Evolutionary conservation across 805 yeast species (phyloP).

Genomic region (Barnettozyma sucrosica): DNA sequence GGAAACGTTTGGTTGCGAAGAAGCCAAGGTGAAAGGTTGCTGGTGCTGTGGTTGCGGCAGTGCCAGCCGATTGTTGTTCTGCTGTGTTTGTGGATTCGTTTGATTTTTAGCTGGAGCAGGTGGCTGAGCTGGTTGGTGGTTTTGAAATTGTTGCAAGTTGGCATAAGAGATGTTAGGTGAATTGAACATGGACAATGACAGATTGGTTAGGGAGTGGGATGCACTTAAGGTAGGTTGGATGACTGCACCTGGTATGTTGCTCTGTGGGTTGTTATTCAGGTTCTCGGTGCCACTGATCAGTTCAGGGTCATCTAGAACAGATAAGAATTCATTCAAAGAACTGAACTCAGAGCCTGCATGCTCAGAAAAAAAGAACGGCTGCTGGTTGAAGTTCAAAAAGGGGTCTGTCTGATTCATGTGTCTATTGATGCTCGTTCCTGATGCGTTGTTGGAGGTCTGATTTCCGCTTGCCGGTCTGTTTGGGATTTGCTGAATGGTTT

Average conservation of each 20-base stretch:
- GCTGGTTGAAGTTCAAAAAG: slow-evolving; percentile 35
- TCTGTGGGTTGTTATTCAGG: background rate
- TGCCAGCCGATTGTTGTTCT: background rate
- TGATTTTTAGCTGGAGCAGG: slow-evolving; percentile 7
- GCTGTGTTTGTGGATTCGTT: slow-evolving; percentile 8
- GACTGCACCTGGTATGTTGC: background rate
- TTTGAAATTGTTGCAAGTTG: slow-evolving; percentile 12
- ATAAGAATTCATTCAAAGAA: slow-evolving; percentile 80
- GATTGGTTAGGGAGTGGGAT: slow-evolving; percentile 25
- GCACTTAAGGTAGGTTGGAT: slow-evolving; percentile 10
- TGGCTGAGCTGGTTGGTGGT: slow-evolving; percentile 11
- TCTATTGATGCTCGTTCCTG: slow-evolving; percentile 1
- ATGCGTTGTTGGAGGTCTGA: background rate
- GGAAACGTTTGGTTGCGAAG: slow-evolving; percentile 18
- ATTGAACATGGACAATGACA: slow-evolving; percentile 20
- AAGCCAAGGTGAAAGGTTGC: background rate
- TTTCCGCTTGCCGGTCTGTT: background rate
- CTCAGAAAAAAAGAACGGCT: slow-evolving; percentile 80
- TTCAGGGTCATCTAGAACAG: slow-evolving; percentile 86
- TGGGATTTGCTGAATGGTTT: slow-evolving; percentile 9
- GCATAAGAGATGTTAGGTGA: slow-evolving; percentile 19
- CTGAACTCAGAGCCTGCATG: slow-evolving; percentile 92
- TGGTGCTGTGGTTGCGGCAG: slow-evolving; percentile 9
- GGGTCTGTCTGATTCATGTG: slow-evolving; percentile 12
- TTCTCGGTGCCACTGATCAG: slow-evolving; percentile 38